Percentiles rank a stretch among this genome's conserved stretches.
phyloP scores from a whole-genome alignment of 1,284 basidiomycete species.

The Ceratobasidium sp. region DNA sequence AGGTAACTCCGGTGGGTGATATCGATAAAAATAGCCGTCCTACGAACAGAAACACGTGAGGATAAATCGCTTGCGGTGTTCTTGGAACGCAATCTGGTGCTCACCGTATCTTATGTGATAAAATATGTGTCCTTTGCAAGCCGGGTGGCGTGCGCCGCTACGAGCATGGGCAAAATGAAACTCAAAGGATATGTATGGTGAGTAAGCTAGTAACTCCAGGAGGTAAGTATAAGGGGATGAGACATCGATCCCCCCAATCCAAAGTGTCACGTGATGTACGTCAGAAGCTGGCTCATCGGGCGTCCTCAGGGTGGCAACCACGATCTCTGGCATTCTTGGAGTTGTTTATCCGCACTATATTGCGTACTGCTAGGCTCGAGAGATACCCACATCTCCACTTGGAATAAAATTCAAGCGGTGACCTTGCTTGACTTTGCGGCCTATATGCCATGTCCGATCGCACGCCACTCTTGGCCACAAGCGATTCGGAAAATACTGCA shows the following conservation, averaged over 20 bases:
- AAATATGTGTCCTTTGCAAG: too few relatives aligned
- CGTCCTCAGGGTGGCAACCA: neutral
- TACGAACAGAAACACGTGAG: too few relatives aligned
- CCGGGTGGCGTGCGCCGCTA: too few relatives aligned
- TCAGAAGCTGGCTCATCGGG: neutral
- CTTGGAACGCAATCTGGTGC: too few relatives aligned
- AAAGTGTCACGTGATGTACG: neutral
- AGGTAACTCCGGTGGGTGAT: neutral
- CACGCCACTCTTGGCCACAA: neutral
- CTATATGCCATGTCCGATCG: neutral
- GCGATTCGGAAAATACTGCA: neutral
- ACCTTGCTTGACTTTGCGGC: neutral
- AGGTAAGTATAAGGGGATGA: too few relatives aligned
- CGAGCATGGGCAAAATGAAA: too few relatives aligned
- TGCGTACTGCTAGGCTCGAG: neutral
- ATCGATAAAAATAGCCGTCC: neutral
- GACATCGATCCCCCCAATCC: too few relatives aligned
- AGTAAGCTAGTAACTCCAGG: too few relatives aligned
- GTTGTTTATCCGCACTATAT: neutral
- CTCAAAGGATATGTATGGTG: too few relatives aligned
- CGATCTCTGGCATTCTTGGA: neutral
- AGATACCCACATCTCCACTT: neutral
- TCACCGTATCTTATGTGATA: too few relatives aligned
- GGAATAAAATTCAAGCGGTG: neutral
- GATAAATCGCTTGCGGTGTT: too few relatives aligned